Evolutionary conservation across 805 yeast species (phyloP).

Genomic region (Candida parachauliodes): DNA sequence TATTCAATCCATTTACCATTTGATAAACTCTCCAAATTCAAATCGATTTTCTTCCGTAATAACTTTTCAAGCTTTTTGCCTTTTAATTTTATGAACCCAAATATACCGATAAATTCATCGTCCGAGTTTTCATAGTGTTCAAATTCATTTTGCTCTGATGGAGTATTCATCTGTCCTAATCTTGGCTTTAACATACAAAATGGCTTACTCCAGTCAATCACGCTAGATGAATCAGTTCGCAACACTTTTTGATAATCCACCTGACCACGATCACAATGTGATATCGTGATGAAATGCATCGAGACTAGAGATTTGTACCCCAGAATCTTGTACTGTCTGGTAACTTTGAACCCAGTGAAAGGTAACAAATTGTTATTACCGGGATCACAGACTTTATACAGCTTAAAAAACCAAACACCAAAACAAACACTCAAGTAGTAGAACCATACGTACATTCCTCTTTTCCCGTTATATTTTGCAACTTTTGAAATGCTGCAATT

Average conservation of each 20-base stretch:
- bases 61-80: slow-evolving; percentile 3
- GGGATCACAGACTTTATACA: slow-evolving; percentile 34
- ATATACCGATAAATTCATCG: slow-evolving; percentile 5
- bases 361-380: slow-evolving; percentile 19
- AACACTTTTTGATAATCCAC: slow-evolving; percentile 40
- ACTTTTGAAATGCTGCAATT: slow-evolving; percentile 3
- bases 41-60: slow-evolving; percentile 15
- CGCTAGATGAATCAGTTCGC: slow-evolving; percentile 26
- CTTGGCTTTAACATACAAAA: slow-evolving; percentile 40
- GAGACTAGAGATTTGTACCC: slow-evolving; percentile 29
- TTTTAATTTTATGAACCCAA: slow-evolving; percentile 6
- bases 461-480: not conserved
- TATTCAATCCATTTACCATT: slow-evolving; percentile 18
- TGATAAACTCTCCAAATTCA: slow-evolving; percentile 15
- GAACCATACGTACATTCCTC: not conserved
- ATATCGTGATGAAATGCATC: slow-evolving; percentile 42
- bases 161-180: slow-evolving; percentile 13
- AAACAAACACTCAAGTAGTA: not conserved
- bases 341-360: slow-evolving; percentile 56
- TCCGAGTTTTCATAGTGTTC: not conserved
- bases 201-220: slow-evolving; percentile 48
- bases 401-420: slow-evolving; percentile 18
- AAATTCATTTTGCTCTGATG: slow-evolving; percentile 12
- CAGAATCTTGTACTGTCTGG: slow-evolving; percentile 44
- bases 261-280: slow-evolving; percentile 51